Evolutionary conservation across 2,329 filamentous ascomycete species (phyloP), one percentile per base, ranked within the genome.

Genomic region (Didymella segeticola): DNA sequence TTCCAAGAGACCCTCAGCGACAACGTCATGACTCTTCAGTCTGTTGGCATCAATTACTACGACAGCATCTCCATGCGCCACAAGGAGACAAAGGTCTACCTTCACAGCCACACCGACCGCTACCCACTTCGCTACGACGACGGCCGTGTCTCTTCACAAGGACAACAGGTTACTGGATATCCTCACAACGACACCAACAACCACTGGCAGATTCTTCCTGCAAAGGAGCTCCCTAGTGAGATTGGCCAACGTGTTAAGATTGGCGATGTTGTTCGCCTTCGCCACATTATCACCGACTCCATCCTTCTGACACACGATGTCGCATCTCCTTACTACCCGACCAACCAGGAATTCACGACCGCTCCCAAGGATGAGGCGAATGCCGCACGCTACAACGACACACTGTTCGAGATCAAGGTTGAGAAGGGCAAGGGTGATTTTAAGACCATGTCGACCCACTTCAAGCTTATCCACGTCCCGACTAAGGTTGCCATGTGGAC

Each of bases 401-500:
- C 93, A 1, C 78, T 97, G 9, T 99, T 99, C 66, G 92, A 98
- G 78, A 83, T 99, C 66, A 88, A 89, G 69, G 89, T 98, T 59
- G 95, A 98, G 72, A 97, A 97, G 78, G 72, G 82, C 36, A 82
- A 83, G 22, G 89, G 93, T 69, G 87, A 93, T 52, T 96, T 98
- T 81, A 93, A 91, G 80, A 93, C 89, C 57, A 85, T 96, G 72
- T 88, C 93, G 9, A 89, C 91, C 57, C 90, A 96, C 78, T 97
- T 99, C 85, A 98, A 97, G 79, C 84, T 99, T 56, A 86, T 99
- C 66, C 95, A 99, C 77, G 86, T 90, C 69, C 92, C 93, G 7
- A 96, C 91, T 75, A 96, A 96, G 75, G 95, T 99, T 43, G 93
- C 95, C 62, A 96, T 99, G 93, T 99, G 95, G 95, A 99, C 95